Evolutionary conservation across 2,329 filamentous ascomycete species (phyloP), one percentile per base, ranked within the genome.

Genomic region (Trichoderma sp.): DNA sequence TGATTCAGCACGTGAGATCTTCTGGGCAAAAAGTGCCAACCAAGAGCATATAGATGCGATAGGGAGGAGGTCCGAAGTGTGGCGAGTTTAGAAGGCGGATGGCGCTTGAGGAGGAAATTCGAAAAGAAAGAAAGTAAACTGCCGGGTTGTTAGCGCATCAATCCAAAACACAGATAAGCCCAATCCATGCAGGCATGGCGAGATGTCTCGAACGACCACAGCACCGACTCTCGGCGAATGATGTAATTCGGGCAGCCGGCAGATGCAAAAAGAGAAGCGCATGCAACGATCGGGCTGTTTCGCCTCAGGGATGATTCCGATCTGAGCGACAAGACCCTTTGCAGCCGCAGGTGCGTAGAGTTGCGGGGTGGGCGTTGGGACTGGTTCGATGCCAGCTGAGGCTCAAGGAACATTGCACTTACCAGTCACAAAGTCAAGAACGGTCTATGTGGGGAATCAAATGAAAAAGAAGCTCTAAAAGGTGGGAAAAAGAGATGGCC

Each of bases 401-500:
- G 39, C 54, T 59, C 42, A 68, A 57, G 32, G 61, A 19, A 45
- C 17, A 29, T 56, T 34, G 10, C 64, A 69, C 68, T 69, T 56
- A 69, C 68, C 68, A 69, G 68, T 63, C 57, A 59, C 64, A 64
- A 69, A 35, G 50, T 58, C 57, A 60, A 37, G 67, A 57, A 66
- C 67, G 56, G 37, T 68, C 61, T 66, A 61, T 65, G 67, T 68
- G 56, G 61, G 56, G 61, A 67, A 69, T 67, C 58, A 67, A 67
- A 61, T 53, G 17, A 19, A 34, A 58, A 67, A 67, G 35, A 64
- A 67, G 54, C 27, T 67, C 56, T 67, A 64, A 57, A 56, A 29
- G 42, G 48, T 54, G 34, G 32, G 48, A 59, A 56, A 37, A 59
- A 34, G 32, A 65, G 48, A 52, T 19, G 58, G 32, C 60, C n/a